These are phyloP conservation scores for Mucor mucedo DNA, from an alignment of 371 early-diverging fungal species.

Conservation along the genomic window DNA sequence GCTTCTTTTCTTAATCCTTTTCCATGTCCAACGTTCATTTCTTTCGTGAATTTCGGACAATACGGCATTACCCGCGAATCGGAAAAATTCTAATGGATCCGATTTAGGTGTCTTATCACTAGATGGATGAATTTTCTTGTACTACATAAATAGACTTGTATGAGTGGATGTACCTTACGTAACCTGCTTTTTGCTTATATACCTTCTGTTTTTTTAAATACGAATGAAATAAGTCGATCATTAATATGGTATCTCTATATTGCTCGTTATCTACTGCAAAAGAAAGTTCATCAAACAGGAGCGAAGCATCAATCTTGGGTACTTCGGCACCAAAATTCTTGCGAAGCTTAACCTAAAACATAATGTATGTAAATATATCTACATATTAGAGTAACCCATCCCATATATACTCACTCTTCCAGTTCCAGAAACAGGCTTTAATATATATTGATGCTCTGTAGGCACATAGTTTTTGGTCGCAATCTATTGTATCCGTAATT, in stretches of 20 bases:
- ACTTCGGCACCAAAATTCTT: slow-evolving; percentile 68
- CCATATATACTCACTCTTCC: slow-evolving; percentile 65
- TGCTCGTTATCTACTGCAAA: slow-evolving; percentile 92
- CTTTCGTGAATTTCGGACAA: slow-evolving; percentile 88
- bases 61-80: slow-evolving; percentile 82
- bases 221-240: slow-evolving; percentile 84
- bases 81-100: slow-evolving; percentile 85
- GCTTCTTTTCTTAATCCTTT: slow-evolving; percentile 79
- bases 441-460: slow-evolving; percentile 77
- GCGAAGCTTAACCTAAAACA: slow-evolving; percentile 58
- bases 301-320: slow-evolving; percentile 70
- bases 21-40: slow-evolving; percentile 88
- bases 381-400: background rate
- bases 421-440: slow-evolving; percentile 93
- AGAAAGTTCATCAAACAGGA: slow-evolving; percentile 91
- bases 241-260: slow-evolving; percentile 79
- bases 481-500: slow-evolving; percentile 42
- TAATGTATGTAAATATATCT: background rate
- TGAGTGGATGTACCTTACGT: background rate
- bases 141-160: slow-evolving; percentile 36
- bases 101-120: slow-evolving; percentile 73
- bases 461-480: slow-evolving; percentile 62
- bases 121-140: slow-evolving; percentile 85
- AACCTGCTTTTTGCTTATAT: slow-evolving; percentile 10
- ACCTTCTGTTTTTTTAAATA: slow-evolving; percentile 58